phyloP scores from a whole-genome alignment of 2,329 filamentous ascomycete species.

The Curvularia sp. region DNA sequence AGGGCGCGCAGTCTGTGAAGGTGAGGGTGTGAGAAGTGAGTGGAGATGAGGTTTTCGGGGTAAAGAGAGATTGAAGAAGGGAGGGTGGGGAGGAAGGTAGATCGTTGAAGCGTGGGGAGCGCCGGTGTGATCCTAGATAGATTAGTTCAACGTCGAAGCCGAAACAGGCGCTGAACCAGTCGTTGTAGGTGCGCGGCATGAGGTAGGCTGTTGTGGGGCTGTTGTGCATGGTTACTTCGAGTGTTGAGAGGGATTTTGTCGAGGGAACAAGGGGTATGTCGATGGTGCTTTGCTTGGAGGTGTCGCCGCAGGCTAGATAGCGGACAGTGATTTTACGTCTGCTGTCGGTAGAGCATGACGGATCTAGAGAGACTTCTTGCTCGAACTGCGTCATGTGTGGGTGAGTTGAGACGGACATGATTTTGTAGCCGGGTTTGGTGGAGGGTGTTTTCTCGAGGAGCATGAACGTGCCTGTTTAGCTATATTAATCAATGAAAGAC shows the following conservation, averaged over 20 bases:
- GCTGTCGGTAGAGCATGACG: too few species aligned
- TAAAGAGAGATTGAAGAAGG: background rate
- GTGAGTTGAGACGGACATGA: conserved; percentile 53
- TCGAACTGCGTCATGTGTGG: conserved; percentile 53
- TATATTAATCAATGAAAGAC: background rate
- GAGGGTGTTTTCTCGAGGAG: conserved; percentile 49
- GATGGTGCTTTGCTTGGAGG: conserved; percentile 36
- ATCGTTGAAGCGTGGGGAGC: conserved; percentile 51
- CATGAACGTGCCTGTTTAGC: conserved; percentile 44
- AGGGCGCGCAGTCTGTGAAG: conserved; percentile 78
- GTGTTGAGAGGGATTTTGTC: conserved; percentile 40
- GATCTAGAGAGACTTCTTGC: conserved; percentile 39
- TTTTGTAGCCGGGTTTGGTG: conserved; percentile 40
- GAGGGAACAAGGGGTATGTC: conserved; percentile 53
- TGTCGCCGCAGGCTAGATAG: conserved; percentile 46
- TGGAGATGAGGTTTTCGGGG: conserved; percentile 15
- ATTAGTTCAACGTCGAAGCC: conserved; percentile 53
- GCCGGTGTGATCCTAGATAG: conserved; percentile 53
- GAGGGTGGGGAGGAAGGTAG: background rate
- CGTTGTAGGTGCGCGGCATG: conserved; percentile 52
- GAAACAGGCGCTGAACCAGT: conserved; percentile 55
- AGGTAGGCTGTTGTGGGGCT: conserved; percentile 53
- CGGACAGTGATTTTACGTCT: conserved; percentile 47
- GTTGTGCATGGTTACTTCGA: conserved; percentile 55
- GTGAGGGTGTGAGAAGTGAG: conserved; percentile 56